These are phyloP conservation scores for Strobilomyces confusus DNA, from an alignment of 768 basidiomycete genomes.

Conservation along the genomic window DNA sequence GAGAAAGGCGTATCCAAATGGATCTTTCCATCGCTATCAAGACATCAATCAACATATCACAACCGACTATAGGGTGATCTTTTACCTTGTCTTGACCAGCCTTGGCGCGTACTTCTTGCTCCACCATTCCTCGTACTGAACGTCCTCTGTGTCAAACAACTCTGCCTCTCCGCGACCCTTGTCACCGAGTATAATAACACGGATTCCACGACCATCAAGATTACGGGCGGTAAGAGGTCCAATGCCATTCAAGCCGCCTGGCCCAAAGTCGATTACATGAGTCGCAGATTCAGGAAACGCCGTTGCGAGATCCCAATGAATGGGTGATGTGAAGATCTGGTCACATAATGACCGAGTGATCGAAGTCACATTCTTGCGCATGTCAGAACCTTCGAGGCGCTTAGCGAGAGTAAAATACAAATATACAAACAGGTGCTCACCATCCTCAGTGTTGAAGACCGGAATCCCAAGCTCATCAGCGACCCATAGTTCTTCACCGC, in stretches of 20 bases:
- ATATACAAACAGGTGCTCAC: slow-evolving; percentile 41
- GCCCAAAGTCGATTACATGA: slow-evolving; percentile 95
- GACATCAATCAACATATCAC: not conserved
- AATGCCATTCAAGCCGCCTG: slow-evolving; percentile 91
- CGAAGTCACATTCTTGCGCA: slow-evolving; percentile 64
- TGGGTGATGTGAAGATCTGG: slow-evolving; percentile 87
- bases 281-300: slow-evolving; percentile 88
- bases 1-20: slow-evolving; percentile 97
- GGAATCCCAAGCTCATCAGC: slow-evolving; percentile 69
- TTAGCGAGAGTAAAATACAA: slow-evolving; percentile 21
- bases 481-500: slow-evolving; percentile 75
- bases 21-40: slow-evolving; percentile 76
- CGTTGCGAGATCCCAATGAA: slow-evolving; percentile 91
- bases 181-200: slow-evolving; percentile 87
- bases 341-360: slow-evolving; percentile 87
- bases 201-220: slow-evolving; percentile 89
- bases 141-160: slow-evolving; percentile 60
- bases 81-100: slow-evolving; percentile 83
- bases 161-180: slow-evolving; percentile 86
- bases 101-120: slow-evolving; percentile 80
- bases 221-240: slow-evolving; percentile 88
- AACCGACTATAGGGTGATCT: not conserved
- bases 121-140: slow-evolving; percentile 88
- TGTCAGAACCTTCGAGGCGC: slow-evolving; percentile 64
- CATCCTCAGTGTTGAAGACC: slow-evolving; percentile 91